Evolutionary conservation across 805 yeast species (phyloP).

Genomic region (Cyberlindnera samutprakarnensis): DNA sequence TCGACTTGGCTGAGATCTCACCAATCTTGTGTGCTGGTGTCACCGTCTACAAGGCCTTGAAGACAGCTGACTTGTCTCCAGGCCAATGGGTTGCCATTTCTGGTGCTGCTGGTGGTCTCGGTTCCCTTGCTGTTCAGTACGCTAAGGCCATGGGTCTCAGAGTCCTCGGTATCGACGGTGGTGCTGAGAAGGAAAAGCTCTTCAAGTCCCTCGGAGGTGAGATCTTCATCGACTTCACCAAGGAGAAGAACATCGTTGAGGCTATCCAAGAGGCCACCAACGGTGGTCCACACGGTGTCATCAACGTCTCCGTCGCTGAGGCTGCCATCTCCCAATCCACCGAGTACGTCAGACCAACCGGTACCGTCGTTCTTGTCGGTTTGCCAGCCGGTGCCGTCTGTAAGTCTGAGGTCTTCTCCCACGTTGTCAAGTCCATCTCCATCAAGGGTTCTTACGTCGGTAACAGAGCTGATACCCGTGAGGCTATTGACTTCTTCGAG

Average conservation of each 20-base stretch:
- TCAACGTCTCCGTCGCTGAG: slow-evolving; percentile 70
- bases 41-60: slow-evolving; percentile 85
- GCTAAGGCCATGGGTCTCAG: slow-evolving; percentile 73
- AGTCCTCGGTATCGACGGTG: slow-evolving; percentile 67
- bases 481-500: slow-evolving; percentile 68
- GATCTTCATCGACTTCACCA: slow-evolving; percentile 50
- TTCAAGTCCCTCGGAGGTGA: slow-evolving; percentile 60
- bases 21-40: slow-evolving; percentile 90
- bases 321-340: slow-evolving; percentile 56
- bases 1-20: slow-evolving; percentile 68
- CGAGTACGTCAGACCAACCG: slow-evolving; percentile 55
- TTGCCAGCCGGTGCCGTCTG: slow-evolving; percentile 76
- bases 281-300: slow-evolving; percentile 74
- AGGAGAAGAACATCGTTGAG: slow-evolving; percentile 44
- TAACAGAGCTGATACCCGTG: slow-evolving; percentile 80
- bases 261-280: slow-evolving; percentile 50
- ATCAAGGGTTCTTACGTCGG: slow-evolving; percentile 85
- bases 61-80: slow-evolving; percentile 61
- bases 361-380: slow-evolving; percentile 68
- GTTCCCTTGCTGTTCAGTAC: slow-evolving; percentile 66
- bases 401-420: slow-evolving; percentile 60
- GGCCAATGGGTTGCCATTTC: slow-evolving; percentile 74
- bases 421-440: slow-evolving; percentile 64
- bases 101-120: slow-evolving; percentile 80
- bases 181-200: slow-evolving; percentile 51